These are phyloP conservation scores for Echinochloa phyllopogon DNA, from an alignment of 176 grass and related monocot species.

Conservation along the genomic window DNA sequence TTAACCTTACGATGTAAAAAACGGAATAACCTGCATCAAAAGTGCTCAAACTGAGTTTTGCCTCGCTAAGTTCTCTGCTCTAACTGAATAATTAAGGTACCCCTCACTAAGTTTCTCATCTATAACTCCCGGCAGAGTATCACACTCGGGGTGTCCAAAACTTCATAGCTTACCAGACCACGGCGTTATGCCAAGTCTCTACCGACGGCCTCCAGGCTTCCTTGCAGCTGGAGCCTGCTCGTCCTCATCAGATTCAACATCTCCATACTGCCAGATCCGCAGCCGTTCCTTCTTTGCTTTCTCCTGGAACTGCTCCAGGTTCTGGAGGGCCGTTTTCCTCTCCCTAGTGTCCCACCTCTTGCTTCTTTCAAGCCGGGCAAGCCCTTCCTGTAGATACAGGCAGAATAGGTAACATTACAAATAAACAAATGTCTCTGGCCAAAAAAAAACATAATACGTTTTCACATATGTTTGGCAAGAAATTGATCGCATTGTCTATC, in stretches of 20 bases:
- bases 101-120: slow-evolving; percentile 42
- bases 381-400: slow-evolving; percentile 65
- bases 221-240: slow-evolving; percentile 62
- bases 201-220: slow-evolving; percentile 63
- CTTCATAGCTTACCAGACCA: slow-evolving; percentile 43
- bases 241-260: slow-evolving; percentile 74
- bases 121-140: slow-evolving; percentile 44
- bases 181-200: slow-evolving; percentile 4
- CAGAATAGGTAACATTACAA: background rate
- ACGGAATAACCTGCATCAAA: slow-evolving; percentile 36
- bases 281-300: slow-evolving; percentile 73
- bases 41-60: slow-evolving; percentile 40
- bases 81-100: slow-evolving; percentile 54
- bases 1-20: slow-evolving; percentile 43
- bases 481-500: background rate
- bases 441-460: background rate
- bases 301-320: slow-evolving; percentile 78
- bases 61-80: slow-evolving; percentile 47
- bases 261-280: slow-evolving; percentile 72
- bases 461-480: background rate
- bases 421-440: background rate
- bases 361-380: slow-evolving; percentile 76
- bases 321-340: slow-evolving; percentile 61
- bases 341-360: slow-evolving; percentile 82
- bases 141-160: slow-evolving; percentile 48